Evolutionary conservation across 2,329 filamentous ascomycete species (phyloP).

Genomic region (Cladosporium phlei): DNA sequence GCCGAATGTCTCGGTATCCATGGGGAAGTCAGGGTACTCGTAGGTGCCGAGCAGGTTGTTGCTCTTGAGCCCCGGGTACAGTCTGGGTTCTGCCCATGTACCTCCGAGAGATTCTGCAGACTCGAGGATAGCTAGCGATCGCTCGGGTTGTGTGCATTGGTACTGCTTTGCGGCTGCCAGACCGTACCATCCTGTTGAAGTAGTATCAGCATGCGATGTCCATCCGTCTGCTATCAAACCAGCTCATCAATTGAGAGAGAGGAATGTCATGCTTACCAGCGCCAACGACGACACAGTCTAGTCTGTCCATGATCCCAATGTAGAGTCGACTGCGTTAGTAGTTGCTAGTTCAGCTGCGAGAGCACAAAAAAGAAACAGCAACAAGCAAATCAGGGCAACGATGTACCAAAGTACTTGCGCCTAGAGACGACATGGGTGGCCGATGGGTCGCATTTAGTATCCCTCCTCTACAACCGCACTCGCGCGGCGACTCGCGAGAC

Average conservation of each 20-base stretch:
- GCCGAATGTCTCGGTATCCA: conserved; percentile 45
- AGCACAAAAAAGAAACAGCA: neutral
- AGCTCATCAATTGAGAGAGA: too few species aligned
- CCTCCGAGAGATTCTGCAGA: conserved; percentile 51
- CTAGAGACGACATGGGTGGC: too few species aligned
- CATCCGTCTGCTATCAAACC: too few species aligned
- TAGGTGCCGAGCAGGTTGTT: conserved; percentile 72
- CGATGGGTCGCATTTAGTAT: too few species aligned
- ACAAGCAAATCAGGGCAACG: too few species aligned
- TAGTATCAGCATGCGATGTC: conserved; percentile 6
- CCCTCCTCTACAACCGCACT: too few species aligned
- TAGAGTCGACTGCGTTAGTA: too few species aligned
- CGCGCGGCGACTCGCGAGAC: too few species aligned
- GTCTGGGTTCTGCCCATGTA: conserved; percentile 62
- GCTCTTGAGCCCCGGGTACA: conserved; percentile 65
- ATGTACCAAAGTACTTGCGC: too few species aligned
- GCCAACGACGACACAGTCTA: conserved; percentile 11
- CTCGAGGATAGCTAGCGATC: conserved; percentile 36
- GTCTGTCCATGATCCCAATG: conserved; percentile 2
- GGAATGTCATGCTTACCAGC: neutral
- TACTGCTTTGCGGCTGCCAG: conserved; percentile 12
- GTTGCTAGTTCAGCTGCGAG: neutral
- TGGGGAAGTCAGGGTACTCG: conserved; percentile 71
- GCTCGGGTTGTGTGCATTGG: conserved; percentile 9
- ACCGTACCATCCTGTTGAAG: conserved; percentile 12